A percentile compares a stretch with the other conserved stretches of the same genome.
Evolutionary conservation across 257 asterid species (phyloP).

Genomic region (Ballota nigra): DNA sequence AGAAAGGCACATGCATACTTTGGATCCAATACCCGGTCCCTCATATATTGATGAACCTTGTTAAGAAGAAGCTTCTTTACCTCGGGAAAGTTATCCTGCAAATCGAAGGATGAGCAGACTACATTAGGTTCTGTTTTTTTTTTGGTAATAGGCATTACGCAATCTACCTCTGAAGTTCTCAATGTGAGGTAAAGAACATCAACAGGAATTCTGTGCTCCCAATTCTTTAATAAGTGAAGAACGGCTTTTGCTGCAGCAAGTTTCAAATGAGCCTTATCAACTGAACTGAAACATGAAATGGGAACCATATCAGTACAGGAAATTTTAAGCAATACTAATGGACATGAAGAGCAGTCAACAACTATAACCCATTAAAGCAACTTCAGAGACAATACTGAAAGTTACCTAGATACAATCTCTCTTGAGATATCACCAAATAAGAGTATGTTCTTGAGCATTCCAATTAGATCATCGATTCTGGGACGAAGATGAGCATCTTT

Average conservation of each 20-base stretch:
- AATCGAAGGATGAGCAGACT: constrained; percentile 18
- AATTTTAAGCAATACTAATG: background rate
- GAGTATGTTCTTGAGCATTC: constrained; percentile 66
- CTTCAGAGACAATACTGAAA: background rate
- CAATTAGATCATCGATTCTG: constrained; percentile 62
- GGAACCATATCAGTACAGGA: constrained; percentile 22
- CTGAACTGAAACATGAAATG: constrained; percentile 47
- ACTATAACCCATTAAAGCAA: background rate
- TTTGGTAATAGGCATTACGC: background rate
- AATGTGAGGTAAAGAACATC: constrained; percentile 73
- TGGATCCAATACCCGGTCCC: constrained; percentile 77
- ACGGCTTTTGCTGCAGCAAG: constrained; percentile 93
- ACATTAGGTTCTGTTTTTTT: background rate
- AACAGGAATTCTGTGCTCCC: constrained; percentile 88
- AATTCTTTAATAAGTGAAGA: constrained; percentile 76
- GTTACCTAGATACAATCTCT: constrained; percentile 74
- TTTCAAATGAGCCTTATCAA: constrained; percentile 81
- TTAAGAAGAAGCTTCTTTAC: constrained; percentile 60
- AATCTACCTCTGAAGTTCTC: constrained; percentile 69
- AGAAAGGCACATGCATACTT: constrained; percentile 85
- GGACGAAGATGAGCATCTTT: constrained; percentile 81
- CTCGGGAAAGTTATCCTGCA: constrained; percentile 72
- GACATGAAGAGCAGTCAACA: background rate
- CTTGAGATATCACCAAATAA: constrained; percentile 60
- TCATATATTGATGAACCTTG: constrained; percentile 79